These are phyloP conservation scores for Syzygium syzygioides DNA, from an alignment of 441 rosid species.

Conservation along the genomic window DNA sequence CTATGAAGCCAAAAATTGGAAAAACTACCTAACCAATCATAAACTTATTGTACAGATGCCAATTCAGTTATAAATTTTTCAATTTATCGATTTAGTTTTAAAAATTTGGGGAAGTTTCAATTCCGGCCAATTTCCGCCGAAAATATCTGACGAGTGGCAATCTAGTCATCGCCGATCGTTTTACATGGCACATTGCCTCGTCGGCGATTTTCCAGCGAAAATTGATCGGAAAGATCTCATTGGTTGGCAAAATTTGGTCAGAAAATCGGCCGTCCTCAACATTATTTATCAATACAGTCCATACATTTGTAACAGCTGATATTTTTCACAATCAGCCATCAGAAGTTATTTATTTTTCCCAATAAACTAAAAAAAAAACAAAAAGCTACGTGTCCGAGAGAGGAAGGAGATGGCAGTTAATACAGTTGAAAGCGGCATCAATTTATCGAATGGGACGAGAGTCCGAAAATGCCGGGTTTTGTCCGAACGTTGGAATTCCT, in stretches of 20 bases:
- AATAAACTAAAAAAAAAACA: background rate
- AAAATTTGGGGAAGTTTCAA: background rate
- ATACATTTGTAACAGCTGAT: background rate
- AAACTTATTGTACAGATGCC: fast-evolving
- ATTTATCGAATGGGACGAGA: background rate
- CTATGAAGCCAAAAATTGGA: background rate
- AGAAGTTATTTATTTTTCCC: background rate
- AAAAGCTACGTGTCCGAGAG: background rate
- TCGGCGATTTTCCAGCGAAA: background rate
- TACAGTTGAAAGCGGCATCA: background rate
- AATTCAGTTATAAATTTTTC: background rate
- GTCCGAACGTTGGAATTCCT: background rate
- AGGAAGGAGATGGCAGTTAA: background rate
- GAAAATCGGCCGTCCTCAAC: background rate
- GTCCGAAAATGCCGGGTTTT: background rate
- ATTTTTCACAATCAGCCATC: background rate
- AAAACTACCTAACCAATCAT: background rate
- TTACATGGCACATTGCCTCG: background rate
- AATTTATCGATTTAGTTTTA: background rate
- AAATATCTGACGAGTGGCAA: fast-evolving
- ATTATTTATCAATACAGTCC: background rate
- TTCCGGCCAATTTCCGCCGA: fast-evolving
- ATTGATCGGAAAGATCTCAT: background rate
- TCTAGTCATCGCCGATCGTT: background rate
- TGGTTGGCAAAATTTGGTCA: too few species aligned